Base-by-base conservation (phyloP, 2,329 filamentous ascomycete species). In the Ophioceras dolichostomum region DNA sequence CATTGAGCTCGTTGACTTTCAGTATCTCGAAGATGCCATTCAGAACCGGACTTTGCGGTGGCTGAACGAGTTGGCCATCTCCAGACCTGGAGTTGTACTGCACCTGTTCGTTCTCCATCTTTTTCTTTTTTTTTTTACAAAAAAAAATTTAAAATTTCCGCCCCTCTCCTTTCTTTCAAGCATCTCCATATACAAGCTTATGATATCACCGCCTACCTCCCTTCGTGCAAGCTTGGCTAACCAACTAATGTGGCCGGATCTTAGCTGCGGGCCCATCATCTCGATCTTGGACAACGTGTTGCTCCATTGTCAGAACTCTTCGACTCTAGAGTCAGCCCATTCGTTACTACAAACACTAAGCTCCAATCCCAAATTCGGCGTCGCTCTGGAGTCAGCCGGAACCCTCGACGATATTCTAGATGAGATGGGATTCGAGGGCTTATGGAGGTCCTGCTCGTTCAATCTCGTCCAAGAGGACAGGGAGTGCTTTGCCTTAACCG, bases 1-100 rank as follows among this genome's bases (percentile, higher is more conserved):
- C 1, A 75, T 82, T 39, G 68, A 73, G 48, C 60, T 82, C 30
- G 69, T 82, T 9, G 78, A 83, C 49, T 82, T 83, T 47, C 68
- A 72, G 39, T 71, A 70, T 40, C 58, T 80, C 7, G 77, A 82
- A 40, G 76, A 81, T 39, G 60, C 62, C 2, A 64, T 76, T 14
- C 77, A 82, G 50, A 67, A 69, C 31, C 64, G 73, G 12, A 71
- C 64, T 13, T 56, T 83, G 3, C 50, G 60, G 13, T 79, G 76
- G 73, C 61, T 83, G 26, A 73, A 70, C 36, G 61, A 68, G 35
- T 54, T 82, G 20, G 74, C 75, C 3, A 47, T 52, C 9, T 61
- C 61, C 16, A 61, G 76, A 17, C 73, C 76, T 3, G 56, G 61
- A 7, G 74, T 81, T 8, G 61, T 79, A 18, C 46, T 71, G 32